Base-by-base conservation (phyloP, 768 basidiomycete genomes). In the Rhodosporidiobolus sp. region DNA sequence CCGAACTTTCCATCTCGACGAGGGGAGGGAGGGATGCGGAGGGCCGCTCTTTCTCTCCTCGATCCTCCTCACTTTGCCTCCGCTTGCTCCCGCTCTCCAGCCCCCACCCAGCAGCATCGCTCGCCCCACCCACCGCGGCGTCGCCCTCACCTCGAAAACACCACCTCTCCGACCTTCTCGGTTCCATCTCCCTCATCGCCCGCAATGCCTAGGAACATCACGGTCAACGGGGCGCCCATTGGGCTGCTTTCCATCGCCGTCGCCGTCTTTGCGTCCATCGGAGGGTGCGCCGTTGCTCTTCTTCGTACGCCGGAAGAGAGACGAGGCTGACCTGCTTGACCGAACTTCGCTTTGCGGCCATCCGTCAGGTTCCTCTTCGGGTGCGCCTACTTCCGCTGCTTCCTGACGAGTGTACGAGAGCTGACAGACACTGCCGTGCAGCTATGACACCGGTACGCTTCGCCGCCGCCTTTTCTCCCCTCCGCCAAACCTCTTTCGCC, bases 191-290 rank as follows among this genome's bases (percentile, higher is more conserved):
- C 32, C 8, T 8, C 55, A 4, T 35, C 56, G 11, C 49, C 32
- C 45, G 38, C 50, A 12, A 60, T 49, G 66, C 22, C n/a, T 3
- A 9, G 55, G 20, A 48, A n/a, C 20, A 54, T 68, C 30, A 35
- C 46, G 19, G 35, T 67, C 28, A 52, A 61, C 20, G 87, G 86
- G 70, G 83, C 87, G 74, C 88, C 87, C 76, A 85, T 89, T 64
- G 87, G 88, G 66, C 83, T 82, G 80, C 84, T 86, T 52, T 85
- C 88, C 68, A 85, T 90, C 79, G 84, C 86, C 82, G 82, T 89
- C 61, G 88, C 88, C 76, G 77, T 88, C 67, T 79, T 90, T 48
- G 87, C 89, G 48, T 86, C 86, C 62, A 89, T 89, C 84, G 89
- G 89, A 67, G 89, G 89, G 65, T 68, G 43, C 34, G 67, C 55